Evolutionary conservation across 371 early-diverging fungal genomes (phyloP).

Genomic region (Mucor mucedo): DNA sequence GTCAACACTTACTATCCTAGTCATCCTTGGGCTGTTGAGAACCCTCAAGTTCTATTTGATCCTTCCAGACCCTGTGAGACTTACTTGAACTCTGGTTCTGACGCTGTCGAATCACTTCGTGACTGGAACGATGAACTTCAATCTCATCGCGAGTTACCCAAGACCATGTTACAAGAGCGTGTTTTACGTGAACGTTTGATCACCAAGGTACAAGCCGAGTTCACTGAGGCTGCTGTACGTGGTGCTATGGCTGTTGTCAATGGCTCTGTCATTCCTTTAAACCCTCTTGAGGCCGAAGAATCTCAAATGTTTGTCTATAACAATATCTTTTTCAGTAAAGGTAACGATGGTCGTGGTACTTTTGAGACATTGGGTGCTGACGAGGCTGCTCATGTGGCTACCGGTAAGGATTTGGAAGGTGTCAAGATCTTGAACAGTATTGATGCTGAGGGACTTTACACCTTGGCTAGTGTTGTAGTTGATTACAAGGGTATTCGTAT

Average conservation of each 20-base stretch:
- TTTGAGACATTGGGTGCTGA: constrained; percentile 88
- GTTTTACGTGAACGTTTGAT: constrained; percentile 85
- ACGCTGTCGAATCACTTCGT: constrained; percentile 77
- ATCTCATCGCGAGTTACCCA: constrained; percentile 85
- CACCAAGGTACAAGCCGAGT: constrained; percentile 86
- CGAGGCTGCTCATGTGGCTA: constrained; percentile 91
- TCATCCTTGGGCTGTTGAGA: constrained; percentile 84
- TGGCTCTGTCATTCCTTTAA: constrained; percentile 79
- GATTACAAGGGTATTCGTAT: constrained; percentile 92
- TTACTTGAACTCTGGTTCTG: constrained; percentile 66
- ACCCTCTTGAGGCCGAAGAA: constrained; percentile 78
- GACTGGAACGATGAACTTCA: constrained; percentile 98
- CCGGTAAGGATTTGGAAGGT: constrained; percentile 93
- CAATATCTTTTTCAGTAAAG: constrained; percentile 95
- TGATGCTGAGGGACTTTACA: constrained; percentile 78
- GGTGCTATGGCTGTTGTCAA: constrained; percentile 88
- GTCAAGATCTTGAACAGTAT: constrained; percentile 78
- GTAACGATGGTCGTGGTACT: constrained; percentile 85
- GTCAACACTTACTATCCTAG: constrained; percentile 68
- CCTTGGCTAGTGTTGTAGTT: constrained; percentile 87
- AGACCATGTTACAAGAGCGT: constrained; percentile 78
- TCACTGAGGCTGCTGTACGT: constrained; percentile 86
- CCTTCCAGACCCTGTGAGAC: constrained; percentile 72
- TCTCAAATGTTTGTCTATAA: constrained; percentile 92
- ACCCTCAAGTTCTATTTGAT: constrained; percentile 62